phyloP scores from a whole-genome alignment of 169 alveolate genomes.

The Cryptosporidium parvum region DNA sequence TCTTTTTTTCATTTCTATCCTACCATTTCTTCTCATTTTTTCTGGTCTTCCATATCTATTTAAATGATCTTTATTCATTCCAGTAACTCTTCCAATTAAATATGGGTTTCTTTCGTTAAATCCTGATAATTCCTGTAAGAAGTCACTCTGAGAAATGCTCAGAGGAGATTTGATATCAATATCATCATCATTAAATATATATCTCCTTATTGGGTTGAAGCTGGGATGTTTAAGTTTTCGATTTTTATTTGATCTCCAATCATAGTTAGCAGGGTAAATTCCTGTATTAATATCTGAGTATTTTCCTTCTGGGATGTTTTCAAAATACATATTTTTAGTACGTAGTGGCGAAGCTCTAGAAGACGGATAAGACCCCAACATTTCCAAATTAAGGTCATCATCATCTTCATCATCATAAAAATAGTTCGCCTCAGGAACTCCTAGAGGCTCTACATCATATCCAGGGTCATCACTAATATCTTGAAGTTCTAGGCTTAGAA shows the following conservation, averaged over 20 bases:
- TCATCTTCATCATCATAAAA: constrained; percentile 32
- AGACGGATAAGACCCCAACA: constrained; percentile 39
- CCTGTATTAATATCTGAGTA: neutral
- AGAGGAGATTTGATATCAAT: constrained; percentile 27
- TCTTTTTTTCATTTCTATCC: neutral
- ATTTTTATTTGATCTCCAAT: neutral
- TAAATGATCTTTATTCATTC: neutral
- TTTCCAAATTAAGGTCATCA: constrained; percentile 42
- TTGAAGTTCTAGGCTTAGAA: constrained; percentile 24
- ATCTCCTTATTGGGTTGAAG: constrained; percentile 54
- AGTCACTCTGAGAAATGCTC: constrained; percentile 60
- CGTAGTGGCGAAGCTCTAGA: constrained; percentile 3
- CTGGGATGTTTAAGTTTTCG: neutral
- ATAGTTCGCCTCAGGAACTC: neutral
- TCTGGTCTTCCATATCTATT: constrained; percentile 6
- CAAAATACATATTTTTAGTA: neutral
- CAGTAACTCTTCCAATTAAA: neutral
- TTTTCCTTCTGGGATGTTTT: neutral
- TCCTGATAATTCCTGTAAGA: constrained; percentile 39
- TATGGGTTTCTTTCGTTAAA: constrained; percentile 37
- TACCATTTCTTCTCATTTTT: neutral
- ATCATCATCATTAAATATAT: constrained; percentile 40
- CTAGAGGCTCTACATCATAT: constrained; percentile 18
- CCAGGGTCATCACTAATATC: constrained; percentile 30
- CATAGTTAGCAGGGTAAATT: constrained; percentile 11